These are phyloP conservation scores for Kuraishia molischiana DNA, from an alignment of 805 yeast species.

Conservation along the genomic window DNA sequence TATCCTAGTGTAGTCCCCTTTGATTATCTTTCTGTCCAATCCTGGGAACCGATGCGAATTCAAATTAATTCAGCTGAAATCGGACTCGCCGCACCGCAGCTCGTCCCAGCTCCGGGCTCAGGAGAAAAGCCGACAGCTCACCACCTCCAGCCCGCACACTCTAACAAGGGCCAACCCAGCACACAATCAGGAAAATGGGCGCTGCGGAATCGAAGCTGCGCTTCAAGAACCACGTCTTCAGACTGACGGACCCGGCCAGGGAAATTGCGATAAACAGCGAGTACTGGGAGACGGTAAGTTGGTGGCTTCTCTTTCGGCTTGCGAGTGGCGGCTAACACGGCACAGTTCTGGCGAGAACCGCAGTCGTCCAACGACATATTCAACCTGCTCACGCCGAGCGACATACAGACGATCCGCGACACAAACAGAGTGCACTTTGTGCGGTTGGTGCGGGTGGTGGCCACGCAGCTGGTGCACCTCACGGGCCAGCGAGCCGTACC, in stretches of 20 bases:
- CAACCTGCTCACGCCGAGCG: conserved; percentile 43
- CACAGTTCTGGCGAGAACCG: conserved; percentile 37
- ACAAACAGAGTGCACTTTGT: conserved; percentile 49
- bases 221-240: conserved; percentile 51
- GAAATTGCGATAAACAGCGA: conserved; percentile 23
- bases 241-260: conserved; percentile 38
- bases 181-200: too few relatives aligned
- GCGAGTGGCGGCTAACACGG: neutral
- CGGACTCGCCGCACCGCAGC: too few relatives aligned
- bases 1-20: too few relatives aligned
- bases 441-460: conserved; percentile 33
- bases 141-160: too few relatives aligned
- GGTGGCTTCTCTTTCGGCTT: neutral
- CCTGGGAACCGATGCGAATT: too few relatives aligned
- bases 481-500: conserved; percentile 13
- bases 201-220: conserved; percentile 59
- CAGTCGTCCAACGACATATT: conserved; percentile 46
- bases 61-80: too few relatives aligned
- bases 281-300: conserved; percentile 24
- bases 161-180: too few relatives aligned
- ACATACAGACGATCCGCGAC: conserved; percentile 50
- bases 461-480: conserved; percentile 22
- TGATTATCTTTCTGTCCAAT: too few relatives aligned
- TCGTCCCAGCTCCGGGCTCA: too few relatives aligned
- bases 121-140: too few relatives aligned